Base-by-base conservation (phyloP, 345 rosid genomes). In the Carallia pectinifolia region DNA sequence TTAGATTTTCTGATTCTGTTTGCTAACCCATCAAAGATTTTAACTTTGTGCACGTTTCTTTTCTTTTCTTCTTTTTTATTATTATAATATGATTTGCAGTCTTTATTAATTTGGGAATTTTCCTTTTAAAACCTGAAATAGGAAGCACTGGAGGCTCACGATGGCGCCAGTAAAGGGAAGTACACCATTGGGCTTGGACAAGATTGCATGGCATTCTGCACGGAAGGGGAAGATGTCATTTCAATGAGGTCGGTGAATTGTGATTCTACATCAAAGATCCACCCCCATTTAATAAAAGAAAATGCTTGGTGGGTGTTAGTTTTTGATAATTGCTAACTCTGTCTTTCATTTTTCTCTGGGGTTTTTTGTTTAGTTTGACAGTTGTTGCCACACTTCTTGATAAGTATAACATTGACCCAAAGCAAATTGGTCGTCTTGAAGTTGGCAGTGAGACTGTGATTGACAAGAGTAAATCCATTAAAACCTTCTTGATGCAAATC, bases 401-500 rank as follows among this genome's bases (percentile, higher is more conserved):
- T 74, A 96, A 92, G 81, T 96, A 92, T 58, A 86, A 81, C 70
- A 65, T 96, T 83, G 97, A 96, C 74, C 98, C 99, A 5, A 96
- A 83, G 64, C 96, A 88, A 76, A 92, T 96, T 58, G 99, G 99
- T 27, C 94, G 99, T 16, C 84, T 96, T 61, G 99, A 96, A 84
- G 99, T 96, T 50, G 99, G 99, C 61, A 96, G 99, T 65, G 99
- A 96, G 84, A 96, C 99, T 53, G 99, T 96, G 31, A 96, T 96
- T 50, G 98, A 96, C 82, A 96, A 96, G 86, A 96, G 99, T 88
- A 96, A 96, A 74, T 92, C 99, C 68, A 96, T 96, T 66, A 96
- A 96, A 78, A 96, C 99, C 17, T 96, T 96, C 85, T 76, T 96
- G 86, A 96, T 96, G 99, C 98, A 81, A 81, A 86, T 92, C 77